Percentiles rank a stretch among this genome's conserved stretches.
phyloP scores from a whole-genome alignment of 2,329 filamentous ascomycete genomes.

The Fusarium sacchari region DNA sequence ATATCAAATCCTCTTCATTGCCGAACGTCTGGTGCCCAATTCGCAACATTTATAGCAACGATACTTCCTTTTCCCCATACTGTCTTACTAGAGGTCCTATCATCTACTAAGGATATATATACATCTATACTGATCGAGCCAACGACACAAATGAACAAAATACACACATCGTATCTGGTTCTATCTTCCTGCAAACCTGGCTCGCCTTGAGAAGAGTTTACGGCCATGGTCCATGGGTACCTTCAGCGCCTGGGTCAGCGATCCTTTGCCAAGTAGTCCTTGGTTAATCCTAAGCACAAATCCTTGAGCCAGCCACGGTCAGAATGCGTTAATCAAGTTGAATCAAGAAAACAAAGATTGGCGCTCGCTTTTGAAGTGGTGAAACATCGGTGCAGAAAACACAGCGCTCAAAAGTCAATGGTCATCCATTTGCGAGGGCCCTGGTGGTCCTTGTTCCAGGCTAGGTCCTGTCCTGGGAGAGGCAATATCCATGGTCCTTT shows the following conservation, averaged over 20 bases:
- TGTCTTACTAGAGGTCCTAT: neutral
- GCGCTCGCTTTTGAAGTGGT: neutral
- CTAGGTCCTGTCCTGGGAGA: neutral
- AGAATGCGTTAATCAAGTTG: neutral
- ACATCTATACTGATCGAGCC: neutral
- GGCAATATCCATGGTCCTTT: constrained; percentile 1
- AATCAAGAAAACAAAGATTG: neutral
- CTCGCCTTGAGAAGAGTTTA: neutral
- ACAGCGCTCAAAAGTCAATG: neutral
- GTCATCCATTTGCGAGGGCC: neutral
- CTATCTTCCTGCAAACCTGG: neutral
- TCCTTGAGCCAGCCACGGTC: neutral
- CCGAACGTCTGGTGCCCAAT: neutral
- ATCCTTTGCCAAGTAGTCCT: neutral
- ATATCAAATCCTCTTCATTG: neutral
- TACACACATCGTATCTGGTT: neutral
- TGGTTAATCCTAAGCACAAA: neutral
- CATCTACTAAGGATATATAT: neutral
- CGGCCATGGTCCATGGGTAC: neutral
- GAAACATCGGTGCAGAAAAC: neutral
- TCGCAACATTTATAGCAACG: neutral
- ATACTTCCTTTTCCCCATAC: neutral
- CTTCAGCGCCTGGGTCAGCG: neutral
- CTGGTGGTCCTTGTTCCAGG: neutral
- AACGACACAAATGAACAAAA: neutral